phyloP scores from a whole-genome alignment of 805 yeast species.

The Wickerhamia fluorescens region DNA sequence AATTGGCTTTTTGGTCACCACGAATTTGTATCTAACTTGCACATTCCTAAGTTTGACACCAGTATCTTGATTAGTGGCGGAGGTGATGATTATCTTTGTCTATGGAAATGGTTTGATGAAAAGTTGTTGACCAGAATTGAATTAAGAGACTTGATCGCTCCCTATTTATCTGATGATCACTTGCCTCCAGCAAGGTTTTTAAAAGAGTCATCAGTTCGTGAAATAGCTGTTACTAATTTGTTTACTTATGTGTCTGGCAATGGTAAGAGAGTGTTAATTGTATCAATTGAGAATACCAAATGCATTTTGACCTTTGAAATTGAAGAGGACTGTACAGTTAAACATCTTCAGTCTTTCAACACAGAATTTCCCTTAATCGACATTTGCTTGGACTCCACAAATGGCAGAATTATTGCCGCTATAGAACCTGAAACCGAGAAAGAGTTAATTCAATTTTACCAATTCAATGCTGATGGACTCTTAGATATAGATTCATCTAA shows the following conservation, averaged over 20 bases:
- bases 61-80: conserved; percentile 73
- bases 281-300: conserved; percentile 47
- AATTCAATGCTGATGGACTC: conserved; percentile 14
- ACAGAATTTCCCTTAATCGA: conserved; percentile 22
- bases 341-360: conserved; percentile 23
- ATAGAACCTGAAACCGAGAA: conserved; percentile 23
- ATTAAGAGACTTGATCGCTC: conserved; percentile 31
- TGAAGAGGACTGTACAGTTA: conserved; percentile 16
- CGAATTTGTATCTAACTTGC: conserved; percentile 69
- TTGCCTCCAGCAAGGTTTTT: conserved; percentile 59
- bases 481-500: conserved; percentile 2
- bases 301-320: conserved; percentile 34
- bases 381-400: conserved; percentile 13
- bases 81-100: conserved; percentile 69
- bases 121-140: conserved; percentile 43
- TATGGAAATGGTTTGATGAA: conserved; percentile 72
- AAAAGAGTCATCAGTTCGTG: conserved; percentile 43
- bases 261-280: conserved; percentile 27
- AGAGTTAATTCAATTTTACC: conserved; percentile 17
- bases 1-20: conserved; percentile 82
- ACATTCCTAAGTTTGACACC: conserved; percentile 46
- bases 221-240: conserved; percentile 45
- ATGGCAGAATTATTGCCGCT: conserved; percentile 19
- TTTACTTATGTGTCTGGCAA: conserved; percentile 17
- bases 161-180: conserved; percentile 49